These are phyloP conservation scores for Talaromyces sp. DNA, from an alignment of 2,329 filamentous ascomycete species.

Conservation along the genomic window DNA sequence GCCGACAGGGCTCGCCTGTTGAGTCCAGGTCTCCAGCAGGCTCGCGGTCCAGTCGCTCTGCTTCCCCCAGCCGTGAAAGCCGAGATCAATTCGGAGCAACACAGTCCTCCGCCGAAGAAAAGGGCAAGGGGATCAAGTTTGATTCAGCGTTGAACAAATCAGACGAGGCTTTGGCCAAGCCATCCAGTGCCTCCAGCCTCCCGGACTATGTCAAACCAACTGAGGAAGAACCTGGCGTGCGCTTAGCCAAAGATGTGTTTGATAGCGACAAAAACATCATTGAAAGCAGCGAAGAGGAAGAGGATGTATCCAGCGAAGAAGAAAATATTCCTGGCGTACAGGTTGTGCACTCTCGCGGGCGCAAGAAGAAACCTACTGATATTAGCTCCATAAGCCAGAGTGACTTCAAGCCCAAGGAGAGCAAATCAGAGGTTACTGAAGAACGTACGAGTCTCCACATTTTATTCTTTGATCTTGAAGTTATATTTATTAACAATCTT, in stretches of 20 bases:
- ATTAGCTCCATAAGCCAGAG: constrained; percentile 32
- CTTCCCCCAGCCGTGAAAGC: constrained; percentile 36
- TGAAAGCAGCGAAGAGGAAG: constrained; percentile 68
- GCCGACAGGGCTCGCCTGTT: constrained; percentile 41
- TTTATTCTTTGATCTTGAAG: background rate
- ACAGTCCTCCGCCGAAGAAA: background rate
- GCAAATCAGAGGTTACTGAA: constrained; percentile 69
- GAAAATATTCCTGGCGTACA: constrained; percentile 44
- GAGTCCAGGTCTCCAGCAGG: constrained; percentile 39
- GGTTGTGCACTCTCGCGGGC: constrained; percentile 28
- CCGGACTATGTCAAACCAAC: constrained; percentile 63
- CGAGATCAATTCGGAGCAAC: background rate
- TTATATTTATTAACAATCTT: constrained; percentile 4
- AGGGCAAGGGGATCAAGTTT: constrained; percentile 7
- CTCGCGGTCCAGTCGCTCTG: constrained; percentile 31
- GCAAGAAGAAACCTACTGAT: constrained; percentile 32
- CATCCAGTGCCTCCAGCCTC: constrained; percentile 64
- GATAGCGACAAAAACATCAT: constrained; percentile 66
- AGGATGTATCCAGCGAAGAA: constrained; percentile 62
- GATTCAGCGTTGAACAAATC: constrained; percentile 71
- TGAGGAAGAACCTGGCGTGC: constrained; percentile 43
- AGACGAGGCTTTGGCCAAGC: constrained; percentile 68
- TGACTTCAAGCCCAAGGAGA: constrained; percentile 41
- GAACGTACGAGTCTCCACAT: constrained; percentile 59
- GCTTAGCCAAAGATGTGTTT: constrained; percentile 71